A percentile compares a stretch with the other conserved stretches of the same genome.
phyloP scores from a whole-genome alignment of 1,284 basidiomycete species.

The Apiotrichum laibachii region DNA sequence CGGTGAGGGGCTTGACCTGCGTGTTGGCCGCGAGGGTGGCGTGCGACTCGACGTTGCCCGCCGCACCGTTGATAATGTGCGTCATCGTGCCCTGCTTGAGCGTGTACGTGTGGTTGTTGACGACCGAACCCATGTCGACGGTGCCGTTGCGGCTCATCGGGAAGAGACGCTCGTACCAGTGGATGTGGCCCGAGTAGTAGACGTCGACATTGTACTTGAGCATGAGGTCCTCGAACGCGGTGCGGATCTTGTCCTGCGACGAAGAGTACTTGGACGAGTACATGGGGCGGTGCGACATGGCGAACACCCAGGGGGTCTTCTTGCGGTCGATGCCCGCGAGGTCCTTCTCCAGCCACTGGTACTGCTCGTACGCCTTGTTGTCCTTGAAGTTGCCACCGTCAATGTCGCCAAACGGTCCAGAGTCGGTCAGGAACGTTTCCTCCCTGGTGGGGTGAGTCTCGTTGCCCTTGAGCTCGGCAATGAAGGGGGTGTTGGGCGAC shows the following conservation, averaged over 20 bases:
- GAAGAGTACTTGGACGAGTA: conserved; percentile 30
- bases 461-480: conserved; percentile 28
- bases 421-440: conserved; percentile 12
- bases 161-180: conserved; percentile 46
- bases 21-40: conserved; percentile 20
- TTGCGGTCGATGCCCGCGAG: conserved; percentile 42
- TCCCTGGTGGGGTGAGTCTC: conserved; percentile 19
- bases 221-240: conserved; percentile 45
- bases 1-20: conserved; percentile 22
- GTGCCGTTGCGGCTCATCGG: conserved; percentile 38
- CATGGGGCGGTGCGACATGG: conserved; percentile 40
- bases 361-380: conserved; percentile 29
- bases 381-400: conserved; percentile 21
- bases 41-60: conserved; percentile 47
- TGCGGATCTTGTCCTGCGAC: conserved; percentile 36
- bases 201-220: conserved; percentile 47
- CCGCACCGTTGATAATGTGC: conserved; percentile 42
- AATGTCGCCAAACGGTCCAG: conserved; percentile 17
- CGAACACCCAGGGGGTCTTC: conserved; percentile 50
- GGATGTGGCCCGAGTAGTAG: conserved; percentile 46
- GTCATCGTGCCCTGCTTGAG: conserved; percentile 18
- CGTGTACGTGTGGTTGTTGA: conserved; percentile 40
- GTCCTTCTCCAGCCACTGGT: conserved; percentile 32
- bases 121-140: conserved; percentile 27
- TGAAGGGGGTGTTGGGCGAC: conserved; percentile 29